A percentile compares a stretch with the other conserved stretches of the same genome.
Conservation (phyloP, 2,329 filamentous ascomycete species). For the Rhytidhysteron rufulum region DNA sequence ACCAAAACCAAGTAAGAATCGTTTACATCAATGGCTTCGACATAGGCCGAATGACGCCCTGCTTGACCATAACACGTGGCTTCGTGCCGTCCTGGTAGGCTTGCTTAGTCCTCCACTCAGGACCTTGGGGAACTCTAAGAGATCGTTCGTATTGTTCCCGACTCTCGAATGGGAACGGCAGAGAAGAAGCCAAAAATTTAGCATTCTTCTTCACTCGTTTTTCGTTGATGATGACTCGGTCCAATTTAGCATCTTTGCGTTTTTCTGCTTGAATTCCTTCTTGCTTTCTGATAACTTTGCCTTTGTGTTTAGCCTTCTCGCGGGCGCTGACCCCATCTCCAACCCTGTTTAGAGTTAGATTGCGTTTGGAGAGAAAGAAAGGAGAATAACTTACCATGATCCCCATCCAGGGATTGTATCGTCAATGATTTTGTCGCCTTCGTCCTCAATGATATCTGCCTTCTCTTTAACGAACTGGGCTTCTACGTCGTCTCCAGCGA, state of each 20-base stretch:
- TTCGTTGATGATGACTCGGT: constrained; percentile 88
- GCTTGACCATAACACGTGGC: constrained; percentile 85
- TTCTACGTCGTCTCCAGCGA: constrained; percentile 80
- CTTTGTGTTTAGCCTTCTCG: constrained; percentile 51
- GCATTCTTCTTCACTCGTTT: constrained; percentile 86
- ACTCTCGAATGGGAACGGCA: constrained; percentile 89
- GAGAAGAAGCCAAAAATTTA: constrained; percentile 76
- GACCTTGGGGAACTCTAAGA: constrained; percentile 80
- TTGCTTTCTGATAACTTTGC: constrained; percentile 57
- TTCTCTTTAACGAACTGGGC: constrained; percentile 81
- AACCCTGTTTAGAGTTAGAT: too few species aligned
- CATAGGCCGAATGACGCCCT: constrained; percentile 89
- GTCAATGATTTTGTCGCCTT: constrained; percentile 79
- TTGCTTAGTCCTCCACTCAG: constrained; percentile 95
- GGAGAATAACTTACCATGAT: too few species aligned
- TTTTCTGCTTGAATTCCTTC: constrained; percentile 73
- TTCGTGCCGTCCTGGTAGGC: constrained; percentile 86
- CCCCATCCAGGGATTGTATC: constrained; percentile 94
- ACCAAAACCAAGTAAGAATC: not conserved
- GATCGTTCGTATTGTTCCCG: constrained; percentile 86
- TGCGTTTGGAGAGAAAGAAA: too few species aligned
- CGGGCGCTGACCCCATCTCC: constrained; percentile 75
- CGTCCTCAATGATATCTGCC: constrained; percentile 63
- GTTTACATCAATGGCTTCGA: constrained; percentile 63
- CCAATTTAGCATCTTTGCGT: constrained; percentile 76